Base-by-base conservation (phyloP, 1,284 basidiomycete genomes). In the Ceratobasidium sp. region DNA sequence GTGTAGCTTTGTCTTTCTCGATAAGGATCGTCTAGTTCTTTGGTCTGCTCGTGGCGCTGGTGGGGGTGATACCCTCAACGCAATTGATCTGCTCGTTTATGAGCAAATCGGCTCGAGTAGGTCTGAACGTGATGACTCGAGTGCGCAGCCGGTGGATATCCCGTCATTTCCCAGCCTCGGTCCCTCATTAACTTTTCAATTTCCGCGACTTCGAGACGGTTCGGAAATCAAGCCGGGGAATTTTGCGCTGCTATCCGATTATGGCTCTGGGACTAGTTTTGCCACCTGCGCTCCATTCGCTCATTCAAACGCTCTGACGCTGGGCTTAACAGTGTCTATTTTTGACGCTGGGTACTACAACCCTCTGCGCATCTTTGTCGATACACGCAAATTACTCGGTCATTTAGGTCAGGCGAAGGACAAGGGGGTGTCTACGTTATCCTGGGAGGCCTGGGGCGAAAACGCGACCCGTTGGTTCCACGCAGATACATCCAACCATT, bases 401-500 rank as follows among this genome's bases (percentile, higher is more conserved):
- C 41, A 69, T 24, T 11, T 58, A n/a, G 19, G 2, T 29, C 1
- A 31, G 6, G 19, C 24, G 16, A 51, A 46, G 27, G 11, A 27
- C 9, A 6, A 31, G 1, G n/a, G 1, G 27, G 31, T 22, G 19
- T 9, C 1, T 16, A 51, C n/a, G 2, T 16, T 58, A 22, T 19
- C 24, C 6, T 73, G 69, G 69, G 24, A n/a, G 2, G 58, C 53
- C 22, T 73, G 69, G 69, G 69, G 69, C 11, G 69, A 73, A n/a
- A 11, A n/a, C 27, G 11, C 48, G 13, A 73, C 69, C 11, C 69
- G 69, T 22, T 53, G 69, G 69, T 73, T 73, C 37, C 43, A 29
- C 4, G 41, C 43, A 37, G 58, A 41, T 2, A 34, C 63, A n/a
- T 41, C 66, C 56, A 31, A 58, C 41, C 3, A n/a, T 34, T 69